These are phyloP conservation scores for Gymnopus androsaceus DNA, from an alignment of 1,284 basidiomycete species.

Conservation along the genomic window DNA sequence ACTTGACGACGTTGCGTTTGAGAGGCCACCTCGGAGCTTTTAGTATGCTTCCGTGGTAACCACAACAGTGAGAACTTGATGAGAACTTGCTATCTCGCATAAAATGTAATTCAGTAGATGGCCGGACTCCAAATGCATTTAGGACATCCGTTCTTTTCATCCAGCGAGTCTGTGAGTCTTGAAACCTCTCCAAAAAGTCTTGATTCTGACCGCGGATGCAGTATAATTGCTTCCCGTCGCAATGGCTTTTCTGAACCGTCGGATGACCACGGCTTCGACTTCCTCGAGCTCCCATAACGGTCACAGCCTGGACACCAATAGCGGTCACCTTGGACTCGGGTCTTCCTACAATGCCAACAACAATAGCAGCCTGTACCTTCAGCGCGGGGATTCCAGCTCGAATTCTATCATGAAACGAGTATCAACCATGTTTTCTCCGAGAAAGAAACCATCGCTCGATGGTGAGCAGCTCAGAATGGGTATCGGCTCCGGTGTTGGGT, in stretches of 20 bases:
- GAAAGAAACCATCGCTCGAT: slow-evolving; percentile 6
- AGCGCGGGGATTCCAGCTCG: background rate
- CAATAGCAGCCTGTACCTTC: background rate
- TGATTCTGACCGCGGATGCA: background rate
- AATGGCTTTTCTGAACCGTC: slow-evolving; percentile 4
- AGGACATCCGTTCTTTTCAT: too few species aligned
- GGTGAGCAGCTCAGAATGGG: background rate
- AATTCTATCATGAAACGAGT: slow-evolving; percentile 13
- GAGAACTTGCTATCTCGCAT: too few species aligned
- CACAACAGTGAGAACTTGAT: too few species aligned
- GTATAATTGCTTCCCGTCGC: too few species aligned
- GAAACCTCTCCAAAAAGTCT: too few species aligned
- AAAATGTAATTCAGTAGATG: too few species aligned
- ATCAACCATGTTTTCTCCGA: slow-evolving; percentile 15
- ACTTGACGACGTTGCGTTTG: too few species aligned
- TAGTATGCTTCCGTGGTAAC: too few species aligned
- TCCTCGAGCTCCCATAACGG: background rate
- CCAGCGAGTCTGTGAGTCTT: too few species aligned
- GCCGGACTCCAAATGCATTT: too few species aligned
- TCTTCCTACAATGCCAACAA: background rate
- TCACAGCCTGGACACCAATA: background rate
- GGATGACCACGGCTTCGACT: background rate
- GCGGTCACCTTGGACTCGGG: background rate
- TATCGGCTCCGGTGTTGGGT: background rate
- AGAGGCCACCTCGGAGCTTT: too few species aligned